Evolutionary conservation across 140 eudicot species (phyloP).

Genomic region (Bidens hawaiensis): DNA sequence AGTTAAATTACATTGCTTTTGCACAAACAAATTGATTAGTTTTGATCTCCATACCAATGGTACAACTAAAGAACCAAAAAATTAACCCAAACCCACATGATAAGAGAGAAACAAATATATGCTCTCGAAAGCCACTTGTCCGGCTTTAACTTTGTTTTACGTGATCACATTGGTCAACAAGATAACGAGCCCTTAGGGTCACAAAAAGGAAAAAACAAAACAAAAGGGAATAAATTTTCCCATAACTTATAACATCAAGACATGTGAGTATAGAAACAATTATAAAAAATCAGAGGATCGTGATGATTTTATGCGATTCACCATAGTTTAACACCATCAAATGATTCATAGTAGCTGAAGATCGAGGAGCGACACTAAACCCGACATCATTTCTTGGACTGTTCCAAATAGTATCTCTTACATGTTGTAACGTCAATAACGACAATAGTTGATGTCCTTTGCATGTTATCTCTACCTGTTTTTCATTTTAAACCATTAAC

Average conservation of each 20-base stretch:
- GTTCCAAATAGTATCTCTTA: constrained; percentile 71
- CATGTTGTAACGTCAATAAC: constrained; percentile 65
- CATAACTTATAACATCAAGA: constrained; percentile 28
- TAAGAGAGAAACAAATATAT: not conserved
- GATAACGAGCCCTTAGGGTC: not conserved
- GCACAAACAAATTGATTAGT: constrained; percentile 20
- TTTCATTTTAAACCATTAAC: not conserved
- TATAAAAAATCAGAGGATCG: not conserved
- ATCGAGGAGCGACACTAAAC: constrained; percentile 36
- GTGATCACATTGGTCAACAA: not conserved
- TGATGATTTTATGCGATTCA: constrained; percentile 29
- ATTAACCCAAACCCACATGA: constrained; percentile 25
- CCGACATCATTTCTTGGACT: constrained; percentile 30
- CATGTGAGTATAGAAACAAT: constrained; percentile 20
- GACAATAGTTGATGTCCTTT: constrained; percentile 73
- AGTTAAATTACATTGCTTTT: constrained; percentile 20
- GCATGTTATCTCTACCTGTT: constrained; percentile 83
- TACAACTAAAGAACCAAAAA: constrained; percentile 23
- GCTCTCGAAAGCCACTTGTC: not conserved
- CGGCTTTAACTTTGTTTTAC: too few relatives aligned
- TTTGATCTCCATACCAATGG: constrained; percentile 5
- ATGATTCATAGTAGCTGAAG: constrained; percentile 45
- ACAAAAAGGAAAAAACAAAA: not conserved
- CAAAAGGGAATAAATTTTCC: constrained; percentile 21
- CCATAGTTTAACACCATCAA: constrained; percentile 73